phyloP scores from a whole-genome alignment of 2,329 filamentous ascomycete species.

The Alternaria gaisen region DNA sequence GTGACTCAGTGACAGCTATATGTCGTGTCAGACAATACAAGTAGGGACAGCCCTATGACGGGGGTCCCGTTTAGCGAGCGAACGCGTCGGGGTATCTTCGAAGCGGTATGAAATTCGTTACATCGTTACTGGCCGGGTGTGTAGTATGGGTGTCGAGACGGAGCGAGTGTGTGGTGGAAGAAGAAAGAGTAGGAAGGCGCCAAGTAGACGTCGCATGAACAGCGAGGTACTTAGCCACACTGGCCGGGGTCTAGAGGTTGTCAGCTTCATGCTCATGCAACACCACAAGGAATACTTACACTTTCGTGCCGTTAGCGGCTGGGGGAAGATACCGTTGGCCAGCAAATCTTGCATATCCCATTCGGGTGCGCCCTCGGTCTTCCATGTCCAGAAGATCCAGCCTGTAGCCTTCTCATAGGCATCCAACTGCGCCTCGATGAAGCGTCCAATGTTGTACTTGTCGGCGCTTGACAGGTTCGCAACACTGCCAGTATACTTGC shows the following conservation, averaged over 20 bases:
- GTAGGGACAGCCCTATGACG: slow-evolving; percentile 3
- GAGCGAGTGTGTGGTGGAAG: slow-evolving; percentile 29
- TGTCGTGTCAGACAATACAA: slow-evolving; percentile 1
- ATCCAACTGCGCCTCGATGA: slow-evolving; percentile 59
- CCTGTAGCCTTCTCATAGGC: slow-evolving; percentile 59
- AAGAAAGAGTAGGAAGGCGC: slow-evolving; percentile 16
- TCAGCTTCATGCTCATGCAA: slow-evolving; percentile 14
- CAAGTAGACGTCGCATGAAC: slow-evolving; percentile 2
- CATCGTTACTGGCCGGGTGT: slow-evolving; percentile 24
- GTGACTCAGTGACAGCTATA: not conserved
- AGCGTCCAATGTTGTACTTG: slow-evolving; percentile 55
- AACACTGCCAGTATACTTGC: slow-evolving; percentile 57
- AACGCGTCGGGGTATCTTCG: slow-evolving; percentile 38
- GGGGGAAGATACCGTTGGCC: slow-evolving; percentile 59
- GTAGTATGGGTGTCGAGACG: slow-evolving; percentile 2
- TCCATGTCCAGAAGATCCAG: slow-evolving; percentile 63
- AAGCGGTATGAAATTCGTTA: slow-evolving; percentile 33
- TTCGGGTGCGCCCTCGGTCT: slow-evolving; percentile 59
- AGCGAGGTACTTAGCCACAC: slow-evolving; percentile 38
- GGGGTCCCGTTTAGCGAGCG: slow-evolving; percentile 27
- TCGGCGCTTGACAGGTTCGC: slow-evolving; percentile 53
- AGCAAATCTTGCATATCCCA: slow-evolving; percentile 59
- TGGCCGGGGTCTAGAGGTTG: slow-evolving; percentile 43
- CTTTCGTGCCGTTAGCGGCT: slow-evolving; percentile 51
- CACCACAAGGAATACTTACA: slow-evolving; percentile 41